Percentiles rank a stretch among this genome's conserved stretches.
phyloP scores from a whole-genome alignment of 257 asterid species.

The Buddleja alternifolia region DNA sequence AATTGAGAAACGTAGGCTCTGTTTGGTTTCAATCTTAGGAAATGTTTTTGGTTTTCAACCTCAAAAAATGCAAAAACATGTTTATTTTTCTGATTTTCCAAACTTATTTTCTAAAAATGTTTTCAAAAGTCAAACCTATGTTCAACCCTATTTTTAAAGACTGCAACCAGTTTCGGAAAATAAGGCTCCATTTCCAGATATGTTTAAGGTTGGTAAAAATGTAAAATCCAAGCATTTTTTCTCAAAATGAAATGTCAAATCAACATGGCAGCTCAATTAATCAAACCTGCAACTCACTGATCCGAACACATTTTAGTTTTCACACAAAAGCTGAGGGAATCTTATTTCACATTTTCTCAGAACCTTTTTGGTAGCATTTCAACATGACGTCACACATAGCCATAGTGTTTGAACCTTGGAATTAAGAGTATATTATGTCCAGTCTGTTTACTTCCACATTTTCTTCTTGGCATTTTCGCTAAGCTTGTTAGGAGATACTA shows the following conservation, averaged over 20 bases:
- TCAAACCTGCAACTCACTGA: not conserved
- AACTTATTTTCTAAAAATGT: too few relatives aligned
- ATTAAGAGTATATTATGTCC: not conserved
- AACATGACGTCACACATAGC: not conserved
- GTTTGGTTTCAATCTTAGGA: not conserved
- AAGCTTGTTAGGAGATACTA: constrained; percentile 7
- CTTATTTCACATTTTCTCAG: not conserved
- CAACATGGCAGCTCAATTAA: not conserved
- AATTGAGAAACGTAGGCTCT: not conserved
- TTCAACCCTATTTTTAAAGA: too few relatives aligned
- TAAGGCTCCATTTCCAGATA: not conserved
- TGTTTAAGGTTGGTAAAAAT: not conserved
- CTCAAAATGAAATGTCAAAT: not conserved
- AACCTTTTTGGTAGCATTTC: not conserved
- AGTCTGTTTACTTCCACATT: not conserved
- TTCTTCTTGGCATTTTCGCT: constrained; percentile 3
- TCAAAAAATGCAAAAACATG: too few relatives aligned
- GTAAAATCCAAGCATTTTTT: not conserved
- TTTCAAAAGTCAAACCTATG: too few relatives aligned
- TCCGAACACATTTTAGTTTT: not conserved
- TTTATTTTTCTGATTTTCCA: too few relatives aligned
- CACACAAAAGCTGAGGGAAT: not conserved
- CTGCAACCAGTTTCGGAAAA: not conserved
- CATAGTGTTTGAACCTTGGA: not conserved
- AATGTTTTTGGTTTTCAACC: too few relatives aligned